phyloP scores from a whole-genome alignment of 139 green algal genomes.

The Chlorella sorokiniana region DNA sequence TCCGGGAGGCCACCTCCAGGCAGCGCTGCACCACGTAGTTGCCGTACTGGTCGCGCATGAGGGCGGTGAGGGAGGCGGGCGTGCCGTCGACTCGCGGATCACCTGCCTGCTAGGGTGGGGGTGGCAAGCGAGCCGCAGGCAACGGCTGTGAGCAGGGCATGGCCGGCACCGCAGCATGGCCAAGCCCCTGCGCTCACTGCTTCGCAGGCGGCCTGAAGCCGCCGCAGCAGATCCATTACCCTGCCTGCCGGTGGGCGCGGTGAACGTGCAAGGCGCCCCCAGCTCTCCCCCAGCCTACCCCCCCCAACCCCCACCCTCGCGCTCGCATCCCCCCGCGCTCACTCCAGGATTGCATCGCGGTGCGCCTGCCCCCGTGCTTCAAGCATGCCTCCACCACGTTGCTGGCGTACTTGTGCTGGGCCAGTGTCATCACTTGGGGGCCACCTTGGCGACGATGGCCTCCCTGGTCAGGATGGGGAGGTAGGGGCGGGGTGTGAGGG shows the following conservation, averaged over 20 bases:
- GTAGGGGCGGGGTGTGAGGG: background rate
- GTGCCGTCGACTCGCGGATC: background rate
- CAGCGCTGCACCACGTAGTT: constrained; percentile 89
- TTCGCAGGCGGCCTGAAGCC: too few species aligned
- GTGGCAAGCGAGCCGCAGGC: background rate
- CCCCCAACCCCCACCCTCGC: too few species aligned
- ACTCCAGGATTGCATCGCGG: constrained; percentile 35
- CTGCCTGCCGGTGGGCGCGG: too few species aligned
- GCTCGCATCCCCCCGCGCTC: background rate
- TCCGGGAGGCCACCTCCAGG: constrained; percentile 15
- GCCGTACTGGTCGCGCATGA: constrained; percentile 72
- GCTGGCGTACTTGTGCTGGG: constrained; percentile 91
- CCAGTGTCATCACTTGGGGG: constrained; percentile 35
- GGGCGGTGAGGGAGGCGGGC: background rate
- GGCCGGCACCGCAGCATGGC: too few species aligned
- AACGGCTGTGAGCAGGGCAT: too few species aligned
- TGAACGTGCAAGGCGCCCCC: too few species aligned
- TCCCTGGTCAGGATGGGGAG: constrained; percentile 12
- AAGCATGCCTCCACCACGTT: constrained; percentile 96
- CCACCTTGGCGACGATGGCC: background rate
- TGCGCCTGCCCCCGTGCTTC: constrained; percentile 62
- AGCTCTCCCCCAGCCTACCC: too few species aligned
- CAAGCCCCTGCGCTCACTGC: too few species aligned
- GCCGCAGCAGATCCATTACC: too few species aligned
- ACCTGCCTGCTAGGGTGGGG: constrained; percentile 18